Evolutionary conservation across 2,329 filamentous ascomycete species (phyloP), one percentile per base, ranked within the genome.

Genomic region (Colletotrichum theobromicola): DNA sequence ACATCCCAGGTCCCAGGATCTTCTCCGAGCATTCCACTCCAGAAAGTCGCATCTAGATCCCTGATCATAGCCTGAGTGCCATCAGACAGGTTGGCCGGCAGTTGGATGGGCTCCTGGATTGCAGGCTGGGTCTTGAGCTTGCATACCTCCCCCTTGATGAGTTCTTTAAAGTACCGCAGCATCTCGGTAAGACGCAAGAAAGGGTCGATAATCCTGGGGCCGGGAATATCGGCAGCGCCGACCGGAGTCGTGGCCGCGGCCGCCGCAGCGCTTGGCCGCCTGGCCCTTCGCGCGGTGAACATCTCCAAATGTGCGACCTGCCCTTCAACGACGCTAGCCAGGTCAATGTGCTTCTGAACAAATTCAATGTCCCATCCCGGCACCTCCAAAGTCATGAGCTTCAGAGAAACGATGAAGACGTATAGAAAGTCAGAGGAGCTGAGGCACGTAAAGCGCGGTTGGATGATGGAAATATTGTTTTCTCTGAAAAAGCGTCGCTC

Each of bases 401-500:
- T 87, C 21, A 89, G 83, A 50, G 82, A 83, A 1, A 83, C 85
- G 75, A 90, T 83, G 76, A 89, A 83, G 34, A 84, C 82, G 76
- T 86, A 89, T 64, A 87, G 83, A 60, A 87, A 84, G 77, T 89
- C 88, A 26, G 86, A 88, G 10, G 85, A 84, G 16, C 83, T 83
- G 67, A 89, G 82, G 77, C 84, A 85, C 16, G 86, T 80, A 70
- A 85, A 87, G 16, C 81, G 82, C 24, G 86, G 87, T 34, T 79
- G 78, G 2, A 82, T 69, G 72, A 83, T 50, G 4, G 42, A 50
- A n/a, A 50, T 80, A 15, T 16, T 18, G 62, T 66, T 60, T 16
- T 70, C 37, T 7, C 32, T 58, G 7, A 78, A 76, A 63, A 84
- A 83, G n/a, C 83, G 84, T 8, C 82, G 75, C 34, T 79, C 77